Evolutionary conservation across 2,329 filamentous ascomycete genomes (phyloP), one percentile per base, ranked within the genome.

Genomic region (Ascosphaera acerosa): DNA sequence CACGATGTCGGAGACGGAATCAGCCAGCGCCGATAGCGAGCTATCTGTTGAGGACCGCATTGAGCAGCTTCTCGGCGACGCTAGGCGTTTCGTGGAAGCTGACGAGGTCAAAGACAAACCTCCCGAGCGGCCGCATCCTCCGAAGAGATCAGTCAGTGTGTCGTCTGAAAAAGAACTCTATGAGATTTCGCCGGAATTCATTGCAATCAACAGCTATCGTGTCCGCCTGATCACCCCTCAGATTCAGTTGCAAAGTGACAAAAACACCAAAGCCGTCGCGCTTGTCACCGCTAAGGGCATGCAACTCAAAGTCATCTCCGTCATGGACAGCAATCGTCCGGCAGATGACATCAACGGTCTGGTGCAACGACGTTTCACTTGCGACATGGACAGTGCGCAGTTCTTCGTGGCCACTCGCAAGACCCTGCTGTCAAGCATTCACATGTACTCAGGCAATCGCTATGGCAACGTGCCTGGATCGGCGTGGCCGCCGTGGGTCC

Each of bases 331-430:
- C 52, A 74, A 81, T 43, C 68, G 87, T 36, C 68, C 94, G 34
- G 82, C 71, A 30, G 87, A 99, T 48, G 74, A 77, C 41, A 81
- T 99, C 43, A 91, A 80, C 44, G 89, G 87, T 33, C 64, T 99
- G 29, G 84, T 97, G 2, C 89, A 97, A 48, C 75, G 82, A 22
- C 75, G 87, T 5, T 92, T 94, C 55, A 68, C 82, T 17, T 71
- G 92, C 38, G 78, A 81, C 40, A 92, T 94, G 76, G 87, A 97
- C 52, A 90, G 84, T 46, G 75, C 89, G 17, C 87, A 99, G 49
- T 92, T 97, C 53, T 99, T 97, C 42, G 82, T 97, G 31, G 87
- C 84, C 1, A 84, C 84, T 37, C 76, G 84, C 43, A 89, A 89
- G 54, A 87, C 74, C 49, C 84, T 97, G 9, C 76, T 74, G 6